phyloP scores from a whole-genome alignment of 371 early-diverging fungal genomes.

The Mucor velutinosus region DNA sequence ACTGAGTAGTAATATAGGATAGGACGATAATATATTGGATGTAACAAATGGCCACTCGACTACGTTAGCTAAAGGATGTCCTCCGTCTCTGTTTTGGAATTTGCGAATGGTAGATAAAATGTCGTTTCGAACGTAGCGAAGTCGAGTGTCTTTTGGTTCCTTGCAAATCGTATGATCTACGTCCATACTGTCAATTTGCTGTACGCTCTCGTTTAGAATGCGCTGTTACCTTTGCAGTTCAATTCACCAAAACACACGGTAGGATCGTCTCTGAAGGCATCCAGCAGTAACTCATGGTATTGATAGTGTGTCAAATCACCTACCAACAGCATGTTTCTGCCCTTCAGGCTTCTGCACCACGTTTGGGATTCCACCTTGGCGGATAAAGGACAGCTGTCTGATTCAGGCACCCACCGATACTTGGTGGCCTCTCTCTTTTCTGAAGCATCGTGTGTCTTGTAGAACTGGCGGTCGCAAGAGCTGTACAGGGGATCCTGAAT shows the following conservation, averaged over 20 bases:
- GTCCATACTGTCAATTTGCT: not conserved
- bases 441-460: conserved; percentile 18
- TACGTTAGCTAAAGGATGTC: conserved; percentile 37
- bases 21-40: conserved; percentile 33
- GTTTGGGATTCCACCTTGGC: conserved; percentile 20
- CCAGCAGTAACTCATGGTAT: conserved; percentile 56
- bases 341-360: conserved; percentile 40
- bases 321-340: conserved; percentile 48
- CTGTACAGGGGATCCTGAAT: conserved; percentile 48
- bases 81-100: conserved; percentile 34
- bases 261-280: conserved; percentile 49
- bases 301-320: conserved; percentile 63
- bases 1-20: conserved; percentile 55
- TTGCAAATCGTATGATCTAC: conserved; percentile 51
- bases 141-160: conserved; percentile 22
- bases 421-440: conserved; percentile 31
- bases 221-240: conserved; percentile 52
- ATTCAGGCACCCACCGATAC: conserved; percentile 33
- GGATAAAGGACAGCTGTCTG: conserved; percentile 8
- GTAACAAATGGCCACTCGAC: conserved; percentile 58
- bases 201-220: not conserved
- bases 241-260: conserved; percentile 60
- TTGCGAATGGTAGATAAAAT: conserved; percentile 45
- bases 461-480: conserved; percentile 36
- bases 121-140: conserved; percentile 61